Percentiles rank a stretch among this genome's conserved stretches.
Evolutionary conservation across 2,329 filamentous ascomycete genomes (phyloP).

Genomic region (Alternaria consortialis): DNA sequence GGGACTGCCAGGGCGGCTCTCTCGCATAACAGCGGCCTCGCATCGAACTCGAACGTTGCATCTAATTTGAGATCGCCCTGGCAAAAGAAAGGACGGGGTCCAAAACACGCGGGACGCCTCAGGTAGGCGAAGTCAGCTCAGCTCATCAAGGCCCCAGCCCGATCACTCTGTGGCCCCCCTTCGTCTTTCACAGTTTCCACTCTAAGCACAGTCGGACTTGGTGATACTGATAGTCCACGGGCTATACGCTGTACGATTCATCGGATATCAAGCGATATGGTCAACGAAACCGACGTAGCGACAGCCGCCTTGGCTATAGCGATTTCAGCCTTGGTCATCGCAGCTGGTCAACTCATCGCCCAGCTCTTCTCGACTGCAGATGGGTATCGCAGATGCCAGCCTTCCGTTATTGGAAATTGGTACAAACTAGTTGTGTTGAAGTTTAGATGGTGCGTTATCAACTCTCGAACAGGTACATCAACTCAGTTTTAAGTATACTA

Average conservation of each 20-base stretch:
- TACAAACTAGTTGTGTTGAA: not conserved
- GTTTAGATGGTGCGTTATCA: conserved; percentile 6
- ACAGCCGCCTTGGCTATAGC: conserved; percentile 14
- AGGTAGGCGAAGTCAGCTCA: not conserved
- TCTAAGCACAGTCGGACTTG: not conserved
- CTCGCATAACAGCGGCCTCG: not conserved
- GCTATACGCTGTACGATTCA: not conserved
- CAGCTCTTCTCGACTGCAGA: conserved; percentile 23
- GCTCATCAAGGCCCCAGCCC: not conserved
- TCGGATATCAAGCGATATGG: not conserved
- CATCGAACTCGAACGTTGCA: not conserved
- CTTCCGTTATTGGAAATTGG: conserved; percentile 13
- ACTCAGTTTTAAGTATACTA: not conserved
- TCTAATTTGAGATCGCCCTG: not conserved
- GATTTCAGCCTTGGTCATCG: conserved; percentile 15
- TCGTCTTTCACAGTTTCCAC: no score
- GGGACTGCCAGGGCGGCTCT: not conserved
- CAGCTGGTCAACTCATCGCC: conserved; percentile 8
- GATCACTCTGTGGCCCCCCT: not conserved
- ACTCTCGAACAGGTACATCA: not conserved
- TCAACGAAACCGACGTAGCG: conserved; percentile 1
- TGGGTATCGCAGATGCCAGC: conserved; percentile 20
- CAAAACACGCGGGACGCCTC: not conserved
- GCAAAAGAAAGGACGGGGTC: not conserved
- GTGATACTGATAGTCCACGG: not conserved